Percentiles rank a stretch among this genome's conserved stretches.
Evolutionary conservation across 2,329 filamentous ascomycete species (phyloP).

Genomic region (Pseudogymnoascus sp.): DNA sequence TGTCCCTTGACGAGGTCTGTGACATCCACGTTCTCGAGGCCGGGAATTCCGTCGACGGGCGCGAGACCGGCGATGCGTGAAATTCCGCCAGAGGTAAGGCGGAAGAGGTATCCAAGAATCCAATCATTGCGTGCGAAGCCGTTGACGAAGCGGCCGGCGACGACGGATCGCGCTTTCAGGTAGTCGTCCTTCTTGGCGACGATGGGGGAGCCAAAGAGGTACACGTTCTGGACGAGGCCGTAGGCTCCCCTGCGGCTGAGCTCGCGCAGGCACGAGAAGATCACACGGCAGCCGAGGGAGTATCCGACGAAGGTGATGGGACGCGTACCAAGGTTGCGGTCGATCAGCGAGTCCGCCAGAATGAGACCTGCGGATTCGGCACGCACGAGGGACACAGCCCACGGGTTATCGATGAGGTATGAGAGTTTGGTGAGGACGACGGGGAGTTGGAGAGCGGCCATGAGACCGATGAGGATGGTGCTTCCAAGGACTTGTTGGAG

Average conservation of each 20-base stretch:
- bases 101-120: slow-evolving; percentile 95
- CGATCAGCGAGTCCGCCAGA: slow-evolving; percentile 86
- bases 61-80: slow-evolving; percentile 79
- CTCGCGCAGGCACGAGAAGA: slow-evolving; percentile 85
- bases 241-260: slow-evolving; percentile 75
- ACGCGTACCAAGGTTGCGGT: slow-evolving; percentile 81
- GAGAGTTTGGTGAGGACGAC: slow-evolving; percentile 87
- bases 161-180: slow-evolving; percentile 68
- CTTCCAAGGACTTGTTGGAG: slow-evolving; percentile 90
- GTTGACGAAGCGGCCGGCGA: slow-evolving; percentile 89
- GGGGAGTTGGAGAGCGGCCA: slow-evolving; percentile 89
- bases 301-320: slow-evolving; percentile 93
- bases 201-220: slow-evolving; percentile 85
- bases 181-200: slow-evolving; percentile 92
- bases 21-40: slow-evolving; percentile 82
- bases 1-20: slow-evolving; percentile 81
- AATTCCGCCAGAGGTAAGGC: slow-evolving; percentile 86
- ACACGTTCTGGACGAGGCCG: slow-evolving; percentile 89
- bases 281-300: slow-evolving; percentile 83
- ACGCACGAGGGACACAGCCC: slow-evolving; percentile 90
- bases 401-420: slow-evolving; percentile 96
- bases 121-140: slow-evolving; percentile 93
- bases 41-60: slow-evolving; percentile 65
- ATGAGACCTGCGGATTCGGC: slow-evolving; percentile 85
- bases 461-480: slow-evolving; percentile 79